phyloP scores from a whole-genome alignment of 2,329 filamentous ascomycete genomes.

The Cladophialophora carrionii region DNA sequence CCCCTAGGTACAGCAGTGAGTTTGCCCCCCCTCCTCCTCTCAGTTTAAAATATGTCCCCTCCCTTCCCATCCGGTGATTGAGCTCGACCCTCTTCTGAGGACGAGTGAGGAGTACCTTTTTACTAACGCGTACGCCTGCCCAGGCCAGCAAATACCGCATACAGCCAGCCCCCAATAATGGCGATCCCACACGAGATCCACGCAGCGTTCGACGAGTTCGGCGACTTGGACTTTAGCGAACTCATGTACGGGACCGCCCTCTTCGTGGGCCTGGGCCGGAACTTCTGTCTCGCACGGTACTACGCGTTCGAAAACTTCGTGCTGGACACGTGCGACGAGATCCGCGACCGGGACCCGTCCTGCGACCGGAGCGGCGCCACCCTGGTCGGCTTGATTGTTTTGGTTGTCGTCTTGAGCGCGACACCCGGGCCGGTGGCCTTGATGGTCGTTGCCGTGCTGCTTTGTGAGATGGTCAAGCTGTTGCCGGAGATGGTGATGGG shows the following conservation, averaged over 20 bases:
- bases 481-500: too few species aligned
- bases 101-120: too few species aligned
- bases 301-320: background rate
- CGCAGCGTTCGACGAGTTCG: background rate
- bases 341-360: background rate
- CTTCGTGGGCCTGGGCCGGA: background rate
- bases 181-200: background rate
- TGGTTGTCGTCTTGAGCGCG: background rate
- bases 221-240: background rate
- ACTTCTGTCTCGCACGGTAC: background rate
- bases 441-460: background rate
- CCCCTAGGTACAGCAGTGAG: too few species aligned
- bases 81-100: too few species aligned
- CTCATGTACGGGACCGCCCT: background rate
- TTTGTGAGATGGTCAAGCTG: background rate
- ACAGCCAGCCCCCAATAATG: background rate
- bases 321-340: background rate
- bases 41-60: too few species aligned
- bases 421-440: background rate
- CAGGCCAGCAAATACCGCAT: too few species aligned
- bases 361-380: background rate
- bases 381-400: background rate
- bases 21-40: too few species aligned
- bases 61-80: too few species aligned
- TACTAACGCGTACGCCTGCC: too few species aligned